Conservation (phyloP, 31 red algal genomes). For the Asparagopsis taxiformis region DNA sequence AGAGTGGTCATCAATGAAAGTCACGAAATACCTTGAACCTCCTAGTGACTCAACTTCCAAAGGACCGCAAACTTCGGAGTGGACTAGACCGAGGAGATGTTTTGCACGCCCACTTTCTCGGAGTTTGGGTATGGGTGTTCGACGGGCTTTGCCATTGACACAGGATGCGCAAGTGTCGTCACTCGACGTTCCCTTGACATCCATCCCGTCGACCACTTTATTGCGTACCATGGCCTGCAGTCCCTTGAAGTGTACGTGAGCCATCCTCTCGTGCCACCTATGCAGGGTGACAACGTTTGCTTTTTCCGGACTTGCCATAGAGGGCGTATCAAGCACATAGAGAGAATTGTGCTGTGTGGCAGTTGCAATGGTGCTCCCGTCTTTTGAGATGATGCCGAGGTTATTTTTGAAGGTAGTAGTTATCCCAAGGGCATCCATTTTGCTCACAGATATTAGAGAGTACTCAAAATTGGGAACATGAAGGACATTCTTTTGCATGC, state of each 20-base stretch:
- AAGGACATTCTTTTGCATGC: not conserved
- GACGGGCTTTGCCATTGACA: too few relatives aligned
- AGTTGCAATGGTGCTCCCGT: not conserved
- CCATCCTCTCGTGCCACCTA: conserved; percentile 4
- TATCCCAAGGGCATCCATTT: not conserved
- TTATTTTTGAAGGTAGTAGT: not conserved
- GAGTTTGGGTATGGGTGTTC: too few relatives aligned
- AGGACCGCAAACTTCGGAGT: conserved; percentile 31
- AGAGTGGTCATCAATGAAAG: conserved; percentile 29
- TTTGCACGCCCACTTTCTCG: too few relatives aligned
- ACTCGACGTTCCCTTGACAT: too few relatives aligned
- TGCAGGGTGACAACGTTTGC: not conserved
- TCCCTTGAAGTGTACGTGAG: too few relatives aligned
- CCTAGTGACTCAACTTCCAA: conserved; percentile 22
- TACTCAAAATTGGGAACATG: not conserved
- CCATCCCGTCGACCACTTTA: too few relatives aligned
- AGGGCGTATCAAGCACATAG: conserved; percentile 3
- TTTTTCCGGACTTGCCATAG: not conserved
- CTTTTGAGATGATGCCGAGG: not conserved
- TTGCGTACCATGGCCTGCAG: too few relatives aligned
- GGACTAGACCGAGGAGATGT: conserved; percentile 13
- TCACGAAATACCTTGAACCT: conserved; percentile 24
- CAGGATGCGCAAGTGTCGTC: too few relatives aligned
- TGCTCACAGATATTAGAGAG: not conserved
- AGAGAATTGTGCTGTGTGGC: not conserved